Evolutionary conservation across 1,284 basidiomycete genomes (phyloP), one percentile per base, ranked within the genome.

Genomic region (Ceratobasidium sp.): DNA sequence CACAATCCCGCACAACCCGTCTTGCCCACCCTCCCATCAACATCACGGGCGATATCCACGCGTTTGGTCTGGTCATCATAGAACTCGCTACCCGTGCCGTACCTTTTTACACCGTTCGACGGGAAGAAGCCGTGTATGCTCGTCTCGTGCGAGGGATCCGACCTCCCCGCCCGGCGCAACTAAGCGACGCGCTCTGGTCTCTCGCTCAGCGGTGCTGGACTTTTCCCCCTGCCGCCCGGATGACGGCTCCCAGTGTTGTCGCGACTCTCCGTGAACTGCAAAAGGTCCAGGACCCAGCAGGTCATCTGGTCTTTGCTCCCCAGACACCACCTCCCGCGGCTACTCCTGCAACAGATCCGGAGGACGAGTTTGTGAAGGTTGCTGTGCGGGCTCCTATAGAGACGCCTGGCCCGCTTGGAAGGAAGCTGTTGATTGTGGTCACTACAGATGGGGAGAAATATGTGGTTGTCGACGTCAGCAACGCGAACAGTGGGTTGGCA

Each of bases 361-460:
- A 73, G n/a, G 71, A 73, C 58, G 71, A 73, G 46, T 73, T 73
- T 63, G 71, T 73, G 0, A 73, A 73, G 44, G 71, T 73, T 51
- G 71, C 71, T 42, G 71, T 73, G 23, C 71, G 71, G 4, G 71
- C 71, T 7, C 71, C 71, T 39, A 58, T 53, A 20, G 71, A 63
- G 44, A 42, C 58, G 26, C 60, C 56, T 6, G 33, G 40, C 3
- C 26, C 71, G 2, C 23, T 63, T 5, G 56, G 49, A 20, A 44
- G 71, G 58, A 73, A 73, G 26, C 33, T 73, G 58, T 63, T 73
- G 71, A 73, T 73, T 63, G 71, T 73, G 20, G 71, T 73, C 23
- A 73, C 71, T 6, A 63, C 60, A 26, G 71, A 73, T 73, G 71
- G 71, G 42, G 71, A 73, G 39, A 73, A 63, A 26, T 73, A 73